Evolutionary conservation across 2,329 filamentous ascomycete species (phyloP).

Genomic region (Diaporthe eres): DNA sequence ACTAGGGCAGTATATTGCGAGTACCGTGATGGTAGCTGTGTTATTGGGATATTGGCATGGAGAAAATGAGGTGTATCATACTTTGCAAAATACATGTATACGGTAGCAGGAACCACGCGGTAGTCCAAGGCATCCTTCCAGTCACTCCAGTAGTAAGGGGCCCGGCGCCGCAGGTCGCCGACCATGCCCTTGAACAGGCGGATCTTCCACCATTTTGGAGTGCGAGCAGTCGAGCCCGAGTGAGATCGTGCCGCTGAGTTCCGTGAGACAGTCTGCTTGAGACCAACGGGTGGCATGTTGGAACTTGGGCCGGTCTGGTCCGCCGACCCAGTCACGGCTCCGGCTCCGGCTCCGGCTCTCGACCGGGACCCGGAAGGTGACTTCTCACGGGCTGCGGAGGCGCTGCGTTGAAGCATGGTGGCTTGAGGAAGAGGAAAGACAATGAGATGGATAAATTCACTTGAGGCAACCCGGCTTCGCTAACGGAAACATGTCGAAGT

Average conservation of each 20-base stretch:
- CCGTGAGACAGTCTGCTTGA: slow-evolving; percentile 32
- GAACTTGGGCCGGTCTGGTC: not conserved
- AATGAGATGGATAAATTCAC: not conserved
- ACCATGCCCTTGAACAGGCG: slow-evolving; percentile 83
- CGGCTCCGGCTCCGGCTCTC: slow-evolving; percentile 24
- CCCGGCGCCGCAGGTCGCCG: slow-evolving; percentile 80
- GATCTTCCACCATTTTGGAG: slow-evolving; percentile 78
- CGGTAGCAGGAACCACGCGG: slow-evolving; percentile 85
- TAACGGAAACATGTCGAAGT: slow-evolving; percentile 15
- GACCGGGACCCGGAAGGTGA: slow-evolving; percentile 39
- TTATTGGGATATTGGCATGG: no score
- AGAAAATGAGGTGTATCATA: slow-evolving; percentile 57
- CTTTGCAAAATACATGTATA: slow-evolving; percentile 98
- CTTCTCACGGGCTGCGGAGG: slow-evolving; percentile 46
- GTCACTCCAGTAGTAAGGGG: slow-evolving; percentile 85
- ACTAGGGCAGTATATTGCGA: not conserved
- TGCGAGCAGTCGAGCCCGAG: not conserved
- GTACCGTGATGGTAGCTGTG: not conserved
- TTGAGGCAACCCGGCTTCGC: not conserved
- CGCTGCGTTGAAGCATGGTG: not conserved
- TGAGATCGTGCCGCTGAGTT: slow-evolving; percentile 23
- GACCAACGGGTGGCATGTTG: slow-evolving; percentile 44
- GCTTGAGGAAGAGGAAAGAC: not conserved
- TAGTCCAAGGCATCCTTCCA: slow-evolving; percentile 93
- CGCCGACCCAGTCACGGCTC: slow-evolving; percentile 36